A percentile compares a stretch with the other conserved stretches of the same genome.
phyloP scores from a whole-genome alignment of 768 basidiomycete species.

The Termitomyces sp. region DNA sequence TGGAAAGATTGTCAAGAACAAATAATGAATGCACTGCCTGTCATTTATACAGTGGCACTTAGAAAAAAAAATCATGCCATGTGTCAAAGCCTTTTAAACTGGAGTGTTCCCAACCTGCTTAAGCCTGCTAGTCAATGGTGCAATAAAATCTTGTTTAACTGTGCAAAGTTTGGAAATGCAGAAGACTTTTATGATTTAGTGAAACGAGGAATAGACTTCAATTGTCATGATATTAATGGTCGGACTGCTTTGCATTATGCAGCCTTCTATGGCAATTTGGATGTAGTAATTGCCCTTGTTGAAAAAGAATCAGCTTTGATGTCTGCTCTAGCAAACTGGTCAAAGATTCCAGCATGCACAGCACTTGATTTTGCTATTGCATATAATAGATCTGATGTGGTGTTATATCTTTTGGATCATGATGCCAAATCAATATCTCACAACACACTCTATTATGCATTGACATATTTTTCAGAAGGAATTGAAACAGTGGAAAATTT shows the following conservation, averaged over 20 bases:
- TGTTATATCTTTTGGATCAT: background rate
- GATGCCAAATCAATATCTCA: too few species aligned
- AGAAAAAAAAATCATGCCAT: background rate
- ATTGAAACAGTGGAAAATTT: background rate
- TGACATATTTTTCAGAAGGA: background rate
- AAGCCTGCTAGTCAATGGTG: background rate
- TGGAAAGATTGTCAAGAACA: background rate
- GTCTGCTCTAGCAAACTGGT: too few species aligned
- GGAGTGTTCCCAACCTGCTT: background rate
- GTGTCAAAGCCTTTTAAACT: background rate
- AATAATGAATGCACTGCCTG: background rate
- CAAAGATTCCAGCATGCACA: too few species aligned
- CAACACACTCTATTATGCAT: background rate
- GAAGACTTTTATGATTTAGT: background rate
- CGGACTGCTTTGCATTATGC: background rate
- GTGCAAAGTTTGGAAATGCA: background rate
- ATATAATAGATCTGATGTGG: background rate
- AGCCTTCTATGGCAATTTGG: background rate
- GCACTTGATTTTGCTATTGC: background rate
- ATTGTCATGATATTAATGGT: background rate
- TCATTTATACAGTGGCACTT: background rate
- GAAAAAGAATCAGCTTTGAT: background rate
- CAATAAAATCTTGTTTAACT: too few species aligned
- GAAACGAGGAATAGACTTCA: background rate
- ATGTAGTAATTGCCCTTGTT: background rate